These are phyloP conservation scores for Fusarium acutatum DNA, from an alignment of 2,329 filamentous ascomycete species.

Conservation along the genomic window DNA sequence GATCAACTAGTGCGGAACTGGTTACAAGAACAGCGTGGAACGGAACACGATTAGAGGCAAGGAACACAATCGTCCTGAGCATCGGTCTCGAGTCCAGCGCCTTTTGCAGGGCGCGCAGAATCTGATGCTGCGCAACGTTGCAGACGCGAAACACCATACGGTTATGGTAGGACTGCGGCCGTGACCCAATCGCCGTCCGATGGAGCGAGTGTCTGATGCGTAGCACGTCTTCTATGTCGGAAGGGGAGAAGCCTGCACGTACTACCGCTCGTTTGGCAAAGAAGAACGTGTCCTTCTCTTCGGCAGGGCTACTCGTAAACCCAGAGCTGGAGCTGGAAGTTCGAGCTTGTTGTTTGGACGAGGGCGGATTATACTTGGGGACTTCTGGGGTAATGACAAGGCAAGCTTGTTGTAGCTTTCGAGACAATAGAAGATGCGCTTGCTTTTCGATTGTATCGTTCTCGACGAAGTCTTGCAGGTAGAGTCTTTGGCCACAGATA, in stretches of 20 bases:
- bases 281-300: conserved; percentile 1
- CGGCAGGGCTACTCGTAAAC: neutral
- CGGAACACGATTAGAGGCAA: conserved; percentile 13
- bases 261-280: conserved; percentile 12
- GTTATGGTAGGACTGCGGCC: conserved; percentile 48
- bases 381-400: conserved; percentile 12
- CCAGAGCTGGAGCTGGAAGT: neutral
- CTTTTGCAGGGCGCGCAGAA: conserved; percentile 42
- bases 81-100: conserved; percentile 42
- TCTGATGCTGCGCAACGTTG: conserved; percentile 23
- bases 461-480: conserved; percentile 47
- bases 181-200: conserved; percentile 43
- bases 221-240: conserved; percentile 43
- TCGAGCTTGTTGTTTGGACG: neutral
- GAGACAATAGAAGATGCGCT: conserved; percentile 39
- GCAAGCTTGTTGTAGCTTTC: conserved; percentile 28
- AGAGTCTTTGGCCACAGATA: conserved; percentile 41
- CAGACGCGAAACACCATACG: conserved; percentile 45
- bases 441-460: conserved; percentile 46
- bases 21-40: conserved; percentile 44
- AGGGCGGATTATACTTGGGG: neutral
- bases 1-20: conserved; percentile 33
- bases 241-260: conserved; percentile 28
- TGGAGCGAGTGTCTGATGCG: conserved; percentile 43
- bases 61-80: conserved; percentile 43